Percentiles rank a stretch among this genome's conserved stretches.
Evolutionary conservation across 768 basidiomycete genomes (phyloP).

Genomic region (Lentinula sp.): DNA sequence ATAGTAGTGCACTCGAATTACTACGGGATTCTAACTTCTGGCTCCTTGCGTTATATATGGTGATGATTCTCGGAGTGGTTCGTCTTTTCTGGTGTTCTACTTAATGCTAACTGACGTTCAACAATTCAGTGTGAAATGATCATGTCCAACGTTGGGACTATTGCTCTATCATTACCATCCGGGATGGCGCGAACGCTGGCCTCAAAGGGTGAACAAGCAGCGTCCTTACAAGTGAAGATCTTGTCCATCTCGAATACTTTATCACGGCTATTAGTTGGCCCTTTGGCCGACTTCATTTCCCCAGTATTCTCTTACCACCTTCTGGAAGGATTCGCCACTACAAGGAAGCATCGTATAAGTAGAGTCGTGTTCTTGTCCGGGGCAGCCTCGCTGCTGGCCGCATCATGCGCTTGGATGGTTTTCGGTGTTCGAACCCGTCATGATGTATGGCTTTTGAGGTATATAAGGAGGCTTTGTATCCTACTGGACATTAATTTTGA

Average conservation of each 20-base stretch:
- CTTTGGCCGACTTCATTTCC: slow-evolving; percentile 67
- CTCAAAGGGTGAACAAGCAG: slow-evolving; percentile 36
- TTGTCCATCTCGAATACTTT: slow-evolving; percentile 68
- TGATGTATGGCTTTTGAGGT: slow-evolving; percentile 72
- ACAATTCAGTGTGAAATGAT: slow-evolving; percentile 66
- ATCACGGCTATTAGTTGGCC: slow-evolving; percentile 62
- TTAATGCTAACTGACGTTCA: not conserved
- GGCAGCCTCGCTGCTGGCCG: slow-evolving; percentile 39
- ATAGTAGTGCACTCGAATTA: slow-evolving; percentile 24
- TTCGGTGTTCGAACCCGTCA: slow-evolving; percentile 39
- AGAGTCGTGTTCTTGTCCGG: slow-evolving; percentile 54
- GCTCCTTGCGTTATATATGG: slow-evolving; percentile 46
- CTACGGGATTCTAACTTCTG: slow-evolving; percentile 57
- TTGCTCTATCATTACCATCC: slow-evolving; percentile 57
- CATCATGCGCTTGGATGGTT: slow-evolving; percentile 53
- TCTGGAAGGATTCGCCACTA: slow-evolving; percentile 26
- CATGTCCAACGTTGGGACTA: slow-evolving; percentile 76
- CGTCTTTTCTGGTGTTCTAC: slow-evolving; percentile 21
- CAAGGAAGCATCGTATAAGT: slow-evolving; percentile 51
- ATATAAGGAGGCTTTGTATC: slow-evolving; percentile 7
- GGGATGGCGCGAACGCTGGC: slow-evolving; percentile 14
- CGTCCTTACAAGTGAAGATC: slow-evolving; percentile 51
- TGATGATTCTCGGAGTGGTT: slow-evolving; percentile 63
- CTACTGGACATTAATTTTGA: not conserved
- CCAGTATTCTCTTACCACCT: slow-evolving; percentile 46